Conservation (phyloP, 2,329 filamentous ascomycete genomes). For the Aspergillus novofumigatus region DNA sequence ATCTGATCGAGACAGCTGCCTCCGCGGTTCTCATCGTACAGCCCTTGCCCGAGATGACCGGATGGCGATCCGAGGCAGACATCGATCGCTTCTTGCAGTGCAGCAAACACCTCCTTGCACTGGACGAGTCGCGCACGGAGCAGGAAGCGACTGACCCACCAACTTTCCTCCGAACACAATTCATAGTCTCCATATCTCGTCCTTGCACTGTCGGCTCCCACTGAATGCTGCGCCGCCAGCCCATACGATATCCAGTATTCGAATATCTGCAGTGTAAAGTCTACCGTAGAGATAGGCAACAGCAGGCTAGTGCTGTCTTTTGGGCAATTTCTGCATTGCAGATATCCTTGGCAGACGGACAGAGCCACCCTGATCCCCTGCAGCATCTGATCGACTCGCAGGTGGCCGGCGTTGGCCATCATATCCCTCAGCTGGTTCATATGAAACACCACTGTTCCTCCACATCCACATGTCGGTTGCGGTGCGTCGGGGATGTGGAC, state of each 20-base stretch:
- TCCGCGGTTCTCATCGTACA: conserved; percentile 5
- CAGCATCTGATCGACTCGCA: conserved; percentile 31
- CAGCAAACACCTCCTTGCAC: conserved; percentile 23
- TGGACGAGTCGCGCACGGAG: conserved; percentile 25
- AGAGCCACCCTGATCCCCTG: conserved; percentile 29
- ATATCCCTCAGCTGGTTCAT: conserved; percentile 30
- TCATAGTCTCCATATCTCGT: conserved; percentile 32
- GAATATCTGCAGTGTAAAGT: conserved; percentile 27
- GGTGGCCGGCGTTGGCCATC: conserved; percentile 19
- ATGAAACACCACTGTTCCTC: conserved; percentile 27
- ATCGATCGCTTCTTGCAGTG: conserved; percentile 19
- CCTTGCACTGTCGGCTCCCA: conserved; percentile 6
- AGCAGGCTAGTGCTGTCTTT: conserved; percentile 29
- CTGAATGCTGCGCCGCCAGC: conserved; percentile 2
- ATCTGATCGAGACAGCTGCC: conserved; percentile 25
- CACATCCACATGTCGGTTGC: conserved; percentile 25
- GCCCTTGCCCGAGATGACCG: not conserved
- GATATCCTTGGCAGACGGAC: conserved; percentile 24
- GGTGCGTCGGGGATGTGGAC: conserved; percentile 23
- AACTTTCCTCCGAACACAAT: conserved; percentile 24
- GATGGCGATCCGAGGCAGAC: not conserved
- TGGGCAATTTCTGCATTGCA: conserved; percentile 27
- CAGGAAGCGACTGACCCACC: conserved; percentile 25
- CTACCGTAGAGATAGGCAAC: conserved; percentile 27
- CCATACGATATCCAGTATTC: conserved; percentile 29